Conservation (phyloP, 345 rosid species). For the Iberis pinnata region DNA sequence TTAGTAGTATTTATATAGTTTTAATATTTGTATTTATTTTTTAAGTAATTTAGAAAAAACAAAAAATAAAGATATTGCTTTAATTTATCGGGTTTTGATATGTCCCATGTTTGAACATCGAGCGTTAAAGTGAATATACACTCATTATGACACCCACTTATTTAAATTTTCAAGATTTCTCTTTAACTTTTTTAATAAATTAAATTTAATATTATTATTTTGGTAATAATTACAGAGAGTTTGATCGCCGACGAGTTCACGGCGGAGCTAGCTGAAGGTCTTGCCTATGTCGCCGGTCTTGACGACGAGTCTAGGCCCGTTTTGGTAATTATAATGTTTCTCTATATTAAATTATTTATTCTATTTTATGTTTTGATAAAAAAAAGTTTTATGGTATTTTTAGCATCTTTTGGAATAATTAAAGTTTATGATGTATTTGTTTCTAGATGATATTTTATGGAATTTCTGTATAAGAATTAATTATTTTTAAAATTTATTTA, state of each 20-base stretch:
- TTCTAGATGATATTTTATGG: no score
- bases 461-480: no score
- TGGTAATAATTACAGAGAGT: conserved; percentile 34
- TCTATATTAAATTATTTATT: not conserved
- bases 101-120: conserved; percentile 36
- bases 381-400: no score
- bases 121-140: conserved; percentile 37
- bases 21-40: conserved; percentile 8
- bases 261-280: conserved; percentile 78
- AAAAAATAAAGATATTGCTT: conserved; percentile 20
- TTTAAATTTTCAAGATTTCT: conserved; percentile 24
- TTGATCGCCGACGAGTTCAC: conserved; percentile 99
- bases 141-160: conserved; percentile 34
- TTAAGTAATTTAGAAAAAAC: conserved; percentile 7
- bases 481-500: no score
- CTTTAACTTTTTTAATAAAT: conserved; percentile 8
- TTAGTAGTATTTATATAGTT: conserved; percentile 5
- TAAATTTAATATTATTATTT: not conserved
- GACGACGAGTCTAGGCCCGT: conserved; percentile 94
- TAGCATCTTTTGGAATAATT: no score
- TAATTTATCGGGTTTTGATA: conserved; percentile 30
- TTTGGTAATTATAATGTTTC: conserved; percentile 40
- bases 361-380: no score
- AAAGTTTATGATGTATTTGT: no score
- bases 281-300: conserved; percentile 86